These are phyloP conservation scores for Rhodotorula taiwanensis DNA, from an alignment of 768 basidiomycete genomes.

Conservation along the genomic window DNA sequence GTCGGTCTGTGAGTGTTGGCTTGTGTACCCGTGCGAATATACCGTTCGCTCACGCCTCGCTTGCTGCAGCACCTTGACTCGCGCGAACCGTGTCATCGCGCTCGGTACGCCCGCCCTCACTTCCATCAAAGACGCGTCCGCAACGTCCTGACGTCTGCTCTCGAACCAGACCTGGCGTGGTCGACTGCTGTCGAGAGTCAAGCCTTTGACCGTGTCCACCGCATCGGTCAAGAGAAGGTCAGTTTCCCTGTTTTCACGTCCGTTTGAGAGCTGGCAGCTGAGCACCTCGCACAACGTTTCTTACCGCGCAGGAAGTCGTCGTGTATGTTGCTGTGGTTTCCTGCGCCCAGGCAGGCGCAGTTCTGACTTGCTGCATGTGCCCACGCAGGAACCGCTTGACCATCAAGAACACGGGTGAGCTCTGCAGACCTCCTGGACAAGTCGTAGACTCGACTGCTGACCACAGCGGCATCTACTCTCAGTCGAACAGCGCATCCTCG, in stretches of 20 bases:
- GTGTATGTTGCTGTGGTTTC: neutral
- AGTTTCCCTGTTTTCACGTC: too few species aligned
- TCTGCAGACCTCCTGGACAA: slow-evolving; percentile 9
- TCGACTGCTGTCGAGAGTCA: slow-evolving; percentile 43
- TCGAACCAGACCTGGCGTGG: slow-evolving; percentile 45
- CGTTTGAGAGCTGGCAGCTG: neutral
- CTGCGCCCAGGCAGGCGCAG: neutral
- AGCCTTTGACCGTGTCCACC: slow-evolving; percentile 46
- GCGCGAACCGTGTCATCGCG: slow-evolving; percentile 66
- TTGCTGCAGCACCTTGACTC: slow-evolving; percentile 47
- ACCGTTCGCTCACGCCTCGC: too few species aligned
- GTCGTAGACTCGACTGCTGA: neutral
- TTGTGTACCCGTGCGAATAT: too few species aligned
- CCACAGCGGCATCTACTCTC: neutral
- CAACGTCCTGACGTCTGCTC: neutral
- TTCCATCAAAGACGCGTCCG: neutral
- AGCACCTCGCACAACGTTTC: neutral
- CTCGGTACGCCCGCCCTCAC: slow-evolving; percentile 48
- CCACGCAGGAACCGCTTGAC: slow-evolving; percentile 44
- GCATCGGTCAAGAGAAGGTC: slow-evolving; percentile 44
- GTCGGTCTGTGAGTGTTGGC: slow-evolving; percentile 39
- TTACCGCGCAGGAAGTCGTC: neutral
- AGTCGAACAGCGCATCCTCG: slow-evolving; percentile 61
- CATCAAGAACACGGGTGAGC: slow-evolving; percentile 40
- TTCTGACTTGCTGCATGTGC: neutral